Conservation (phyloP, 257 asterid species). For the Euphrasia confusa region DNA sequence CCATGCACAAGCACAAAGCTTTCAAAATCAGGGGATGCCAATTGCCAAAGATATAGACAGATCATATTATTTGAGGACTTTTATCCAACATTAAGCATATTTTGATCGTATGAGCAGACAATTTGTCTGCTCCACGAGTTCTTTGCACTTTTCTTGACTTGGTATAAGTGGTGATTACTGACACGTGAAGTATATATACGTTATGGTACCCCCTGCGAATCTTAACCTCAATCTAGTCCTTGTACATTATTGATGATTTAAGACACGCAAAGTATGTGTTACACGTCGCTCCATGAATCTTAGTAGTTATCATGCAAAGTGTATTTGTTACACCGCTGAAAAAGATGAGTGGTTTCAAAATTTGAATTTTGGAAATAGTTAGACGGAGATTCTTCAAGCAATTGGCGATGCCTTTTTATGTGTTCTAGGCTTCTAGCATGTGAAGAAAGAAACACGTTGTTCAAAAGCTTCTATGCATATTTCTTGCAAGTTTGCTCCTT, state of each 20-base stretch:
- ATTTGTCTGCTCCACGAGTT: not conserved
- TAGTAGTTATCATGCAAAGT: not conserved
- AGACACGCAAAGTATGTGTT: not conserved
- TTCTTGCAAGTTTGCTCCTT: slow-evolving; percentile 43
- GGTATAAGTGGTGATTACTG: not conserved
- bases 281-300: not conserved
- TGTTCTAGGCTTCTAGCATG: slow-evolving; percentile 16
- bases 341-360: not conserved
- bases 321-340: not conserved
- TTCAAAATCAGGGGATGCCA: slow-evolving; percentile 25
- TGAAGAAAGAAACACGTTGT: slow-evolving; percentile 2
- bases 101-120: slow-evolving; percentile 25
- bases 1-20: slow-evolving; percentile 34
- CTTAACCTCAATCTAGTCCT: not conserved
- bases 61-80: slow-evolving; percentile 14
- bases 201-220: no score
- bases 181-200: no score
- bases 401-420: slow-evolving; percentile 33
- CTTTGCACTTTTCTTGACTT: not conserved
- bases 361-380: not conserved
- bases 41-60: slow-evolving; percentile 24
- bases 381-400: slow-evolving; percentile 28
- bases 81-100: slow-evolving; percentile 29
- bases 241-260: slow-evolving; percentile 1
- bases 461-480: slow-evolving; percentile 24